Conservation (phyloP, 2,329 filamentous ascomycete species). For the Aschersonia sp. region DNA sequence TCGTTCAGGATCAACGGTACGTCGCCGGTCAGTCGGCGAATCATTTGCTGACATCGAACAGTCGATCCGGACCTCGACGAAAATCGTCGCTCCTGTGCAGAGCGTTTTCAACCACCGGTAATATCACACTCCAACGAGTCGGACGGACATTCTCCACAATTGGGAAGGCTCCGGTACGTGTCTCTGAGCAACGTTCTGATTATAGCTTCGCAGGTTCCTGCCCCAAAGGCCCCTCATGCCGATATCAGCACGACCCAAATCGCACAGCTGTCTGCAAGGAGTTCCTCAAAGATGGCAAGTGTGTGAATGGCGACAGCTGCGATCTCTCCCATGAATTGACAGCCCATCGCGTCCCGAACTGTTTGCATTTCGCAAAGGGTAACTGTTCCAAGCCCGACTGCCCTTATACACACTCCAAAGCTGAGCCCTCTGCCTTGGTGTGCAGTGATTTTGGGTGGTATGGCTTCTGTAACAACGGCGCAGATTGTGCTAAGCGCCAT, state of each 20-base stretch:
- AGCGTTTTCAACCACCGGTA: conserved; percentile 56
- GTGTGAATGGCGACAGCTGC: conserved; percentile 64
- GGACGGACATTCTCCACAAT: conserved; percentile 6
- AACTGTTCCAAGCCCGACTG: conserved; percentile 80
- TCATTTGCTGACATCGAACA: conserved; percentile 25
- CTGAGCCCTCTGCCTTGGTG: conserved; percentile 62
- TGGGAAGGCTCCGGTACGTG: conserved; percentile 20
- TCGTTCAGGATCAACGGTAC: conserved; percentile 65
- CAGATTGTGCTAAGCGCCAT: conserved; percentile 66
- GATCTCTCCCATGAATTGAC: conserved; percentile 81
- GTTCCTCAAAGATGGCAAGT: conserved; percentile 66
- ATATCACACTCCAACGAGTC: conserved; percentile 28
- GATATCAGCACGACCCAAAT: conserved; percentile 67
- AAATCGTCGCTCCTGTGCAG: conserved; percentile 65
- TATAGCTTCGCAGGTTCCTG: conserved; percentile 55
- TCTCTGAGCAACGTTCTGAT: conserved; percentile 28
- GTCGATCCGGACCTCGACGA: conserved; percentile 39
- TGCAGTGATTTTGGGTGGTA: conserved; percentile 74
- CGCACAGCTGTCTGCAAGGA: conserved; percentile 88
- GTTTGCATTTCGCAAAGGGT: conserved; percentile 79
- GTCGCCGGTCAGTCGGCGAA: conserved; percentile 16
- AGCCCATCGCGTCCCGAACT: conserved; percentile 72
- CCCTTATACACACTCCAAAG: conserved; percentile 71
- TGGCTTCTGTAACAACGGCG: conserved; percentile 79
- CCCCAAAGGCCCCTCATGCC: conserved; percentile 65